A percentile compares a stretch with the other conserved stretches of the same genome.
Conservation (phyloP, 768 basidiomycete species). For the Auriscalpium microsporum region DNA sequence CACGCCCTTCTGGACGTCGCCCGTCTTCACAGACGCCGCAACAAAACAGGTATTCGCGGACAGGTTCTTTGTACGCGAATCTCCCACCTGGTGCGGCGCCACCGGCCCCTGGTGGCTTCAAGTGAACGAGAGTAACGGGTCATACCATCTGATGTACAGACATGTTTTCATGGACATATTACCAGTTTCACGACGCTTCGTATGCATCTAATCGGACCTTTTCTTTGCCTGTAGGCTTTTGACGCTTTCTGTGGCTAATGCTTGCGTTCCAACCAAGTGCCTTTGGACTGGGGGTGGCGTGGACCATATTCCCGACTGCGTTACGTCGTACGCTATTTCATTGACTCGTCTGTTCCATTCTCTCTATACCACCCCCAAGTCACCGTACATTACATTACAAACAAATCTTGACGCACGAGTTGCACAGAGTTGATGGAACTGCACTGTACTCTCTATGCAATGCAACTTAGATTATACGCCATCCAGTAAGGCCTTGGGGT, state of each 20-base stretch:
- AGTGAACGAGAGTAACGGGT: not conserved
- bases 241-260: not conserved
- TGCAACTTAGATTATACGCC: too few relatives aligned
- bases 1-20: conserved; percentile 49
- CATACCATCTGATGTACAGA: not conserved
- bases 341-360: too few relatives aligned
- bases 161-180: conserved; percentile 5
- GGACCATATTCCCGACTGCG: not conserved
- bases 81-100: conserved; percentile 75
- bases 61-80: conserved; percentile 31
- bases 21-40: conserved; percentile 51
- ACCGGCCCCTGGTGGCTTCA: conserved; percentile 17
- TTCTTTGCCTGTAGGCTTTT: not conserved
- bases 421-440: too few relatives aligned
- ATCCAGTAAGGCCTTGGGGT: too few relatives aligned
- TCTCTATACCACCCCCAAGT: too few relatives aligned
- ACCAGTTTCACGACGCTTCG: conserved; percentile 8
- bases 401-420: too few relatives aligned
- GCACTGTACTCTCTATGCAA: too few relatives aligned
- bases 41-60: conserved; percentile 64
- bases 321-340: too few relatives aligned
- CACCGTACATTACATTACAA: too few relatives aligned
- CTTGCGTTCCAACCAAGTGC: too few relatives aligned
- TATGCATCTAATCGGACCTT: conserved; percentile 1
- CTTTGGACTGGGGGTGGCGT: not conserved